These are phyloP conservation scores for Gnomoniopsis sp. DNA, from an alignment of 2,329 filamentous ascomycete species.

Conservation along the genomic window DNA sequence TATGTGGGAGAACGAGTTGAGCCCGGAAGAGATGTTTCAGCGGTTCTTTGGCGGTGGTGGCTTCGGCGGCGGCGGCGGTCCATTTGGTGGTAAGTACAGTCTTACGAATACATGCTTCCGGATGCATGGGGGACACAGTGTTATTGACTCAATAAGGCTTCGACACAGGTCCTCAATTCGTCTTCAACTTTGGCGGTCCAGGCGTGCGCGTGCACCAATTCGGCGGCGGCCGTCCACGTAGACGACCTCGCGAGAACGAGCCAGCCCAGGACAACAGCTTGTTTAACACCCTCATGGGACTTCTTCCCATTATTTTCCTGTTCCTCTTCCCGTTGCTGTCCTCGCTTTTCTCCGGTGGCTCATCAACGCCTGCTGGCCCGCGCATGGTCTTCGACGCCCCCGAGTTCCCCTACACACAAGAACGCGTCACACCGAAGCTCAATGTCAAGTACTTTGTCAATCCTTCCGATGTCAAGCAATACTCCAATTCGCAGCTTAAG, in stretches of 20 bases:
- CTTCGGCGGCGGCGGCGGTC: slow-evolving; percentile 65
- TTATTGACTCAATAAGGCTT: slow-evolving; percentile 44
- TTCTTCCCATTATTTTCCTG: slow-evolving; percentile 85
- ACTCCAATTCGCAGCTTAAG: slow-evolving; percentile 63
- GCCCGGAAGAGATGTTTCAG: slow-evolving; percentile 93
- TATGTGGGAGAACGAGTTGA: slow-evolving; percentile 88
- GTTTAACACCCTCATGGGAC: slow-evolving; percentile 60
- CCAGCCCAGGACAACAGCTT: slow-evolving; percentile 49
- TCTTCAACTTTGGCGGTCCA: slow-evolving; percentile 91
- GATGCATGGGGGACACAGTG: slow-evolving; percentile 7
- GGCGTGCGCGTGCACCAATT: slow-evolving; percentile 95
- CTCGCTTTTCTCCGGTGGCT: slow-evolving; percentile 65
- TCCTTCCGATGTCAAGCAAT: slow-evolving; percentile 70
- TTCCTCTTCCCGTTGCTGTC: slow-evolving; percentile 83
- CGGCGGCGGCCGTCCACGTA: slow-evolving; percentile 72
- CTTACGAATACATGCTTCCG: not conserved
- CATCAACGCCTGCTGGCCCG: slow-evolving; percentile 56
- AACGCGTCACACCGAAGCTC: slow-evolving; percentile 67
- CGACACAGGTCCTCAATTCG: slow-evolving; percentile 80
- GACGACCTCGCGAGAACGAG: slow-evolving; percentile 66
- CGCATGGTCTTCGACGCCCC: slow-evolving; percentile 73
- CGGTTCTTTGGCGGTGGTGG: slow-evolving; percentile 87
- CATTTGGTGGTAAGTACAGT: slow-evolving; percentile 36
- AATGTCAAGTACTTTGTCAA: slow-evolving; percentile 84
- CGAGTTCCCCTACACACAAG: slow-evolving; percentile 67